Evolutionary conservation across 129 eudicot species (phyloP).

Genomic region (Ambrosia artemisiifolia): DNA sequence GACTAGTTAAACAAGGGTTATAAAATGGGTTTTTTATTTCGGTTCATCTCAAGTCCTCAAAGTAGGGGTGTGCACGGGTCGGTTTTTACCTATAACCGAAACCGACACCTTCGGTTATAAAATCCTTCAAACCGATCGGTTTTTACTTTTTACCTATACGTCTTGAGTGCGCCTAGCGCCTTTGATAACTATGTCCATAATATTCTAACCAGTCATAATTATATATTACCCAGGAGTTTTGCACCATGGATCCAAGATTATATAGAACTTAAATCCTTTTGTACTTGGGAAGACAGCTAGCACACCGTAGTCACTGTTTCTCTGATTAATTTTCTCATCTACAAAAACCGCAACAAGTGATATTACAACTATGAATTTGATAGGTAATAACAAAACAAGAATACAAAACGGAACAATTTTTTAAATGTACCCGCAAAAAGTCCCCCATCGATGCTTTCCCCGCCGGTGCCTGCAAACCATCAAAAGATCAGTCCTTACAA

Average conservation of each 20-base stretch:
- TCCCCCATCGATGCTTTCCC: slow-evolving; percentile 91
- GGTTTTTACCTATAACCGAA: too few species aligned
- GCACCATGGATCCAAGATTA: slow-evolving; percentile 57
- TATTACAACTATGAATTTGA: not conserved
- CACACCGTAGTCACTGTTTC: slow-evolving; percentile 60
- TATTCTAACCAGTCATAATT: not conserved
- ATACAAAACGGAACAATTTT: not conserved
- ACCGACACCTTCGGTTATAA: too few species aligned
- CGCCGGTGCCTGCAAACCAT: slow-evolving; percentile 99
- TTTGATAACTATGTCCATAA: not conserved
- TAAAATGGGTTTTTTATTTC: not conserved
- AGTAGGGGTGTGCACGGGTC: too few species aligned
- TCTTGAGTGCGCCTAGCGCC: too few species aligned
- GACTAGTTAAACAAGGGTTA: not conserved
- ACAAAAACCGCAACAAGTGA: slow-evolving; percentile 16
- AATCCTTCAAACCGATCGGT: too few species aligned
- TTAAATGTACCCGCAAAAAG: slow-evolving; percentile 65
- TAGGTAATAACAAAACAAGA: not conserved
- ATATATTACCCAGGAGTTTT: slow-evolving; percentile 79
- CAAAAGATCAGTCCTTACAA: slow-evolving; percentile 59
- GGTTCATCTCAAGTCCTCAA: not conserved
- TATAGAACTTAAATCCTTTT: slow-evolving; percentile 85
- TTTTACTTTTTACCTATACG: too few species aligned
- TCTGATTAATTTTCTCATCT: slow-evolving; percentile 85
- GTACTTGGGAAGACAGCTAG: slow-evolving; percentile 85